Evolutionary conservation across 345 rosid species (phyloP).

Genomic region (Citrus maxima): DNA sequence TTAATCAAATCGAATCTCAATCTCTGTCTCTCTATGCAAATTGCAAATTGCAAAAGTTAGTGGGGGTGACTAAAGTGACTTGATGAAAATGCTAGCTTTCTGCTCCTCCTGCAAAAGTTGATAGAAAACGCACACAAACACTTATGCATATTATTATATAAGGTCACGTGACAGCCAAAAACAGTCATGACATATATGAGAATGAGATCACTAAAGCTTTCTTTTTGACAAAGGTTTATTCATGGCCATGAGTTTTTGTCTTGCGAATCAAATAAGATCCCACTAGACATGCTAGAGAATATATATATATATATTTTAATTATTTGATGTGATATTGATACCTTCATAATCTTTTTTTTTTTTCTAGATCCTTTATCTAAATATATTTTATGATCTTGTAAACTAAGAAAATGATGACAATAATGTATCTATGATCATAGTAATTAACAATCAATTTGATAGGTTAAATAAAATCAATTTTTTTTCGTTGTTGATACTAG

Average conservation of each 20-base stretch:
- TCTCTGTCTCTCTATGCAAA: too few species aligned
- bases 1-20: background rate
- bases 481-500: too few species aligned
- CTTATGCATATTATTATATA: background rate
- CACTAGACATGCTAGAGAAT: background rate
- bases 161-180: constrained; percentile 1
- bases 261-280: constrained; percentile 1
- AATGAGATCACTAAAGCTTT: background rate
- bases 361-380: background rate
- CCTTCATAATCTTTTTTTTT: background rate
- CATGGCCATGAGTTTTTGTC: background rate
- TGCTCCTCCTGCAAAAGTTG: background rate
- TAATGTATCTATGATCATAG: background rate
- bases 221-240: background rate
- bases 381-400: too few species aligned
- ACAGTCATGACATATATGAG: background rate
- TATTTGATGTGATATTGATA: background rate
- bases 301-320: too few species aligned
- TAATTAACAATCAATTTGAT: background rate
- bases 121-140: background rate
- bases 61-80: background rate
- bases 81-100: background rate
- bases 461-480: too few species aligned
- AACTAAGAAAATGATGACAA: background rate
- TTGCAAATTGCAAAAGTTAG: too few species aligned